Conservation (phyloP, 2,329 filamentous ascomycete genomes). For the Calonectria montana region DNA sequence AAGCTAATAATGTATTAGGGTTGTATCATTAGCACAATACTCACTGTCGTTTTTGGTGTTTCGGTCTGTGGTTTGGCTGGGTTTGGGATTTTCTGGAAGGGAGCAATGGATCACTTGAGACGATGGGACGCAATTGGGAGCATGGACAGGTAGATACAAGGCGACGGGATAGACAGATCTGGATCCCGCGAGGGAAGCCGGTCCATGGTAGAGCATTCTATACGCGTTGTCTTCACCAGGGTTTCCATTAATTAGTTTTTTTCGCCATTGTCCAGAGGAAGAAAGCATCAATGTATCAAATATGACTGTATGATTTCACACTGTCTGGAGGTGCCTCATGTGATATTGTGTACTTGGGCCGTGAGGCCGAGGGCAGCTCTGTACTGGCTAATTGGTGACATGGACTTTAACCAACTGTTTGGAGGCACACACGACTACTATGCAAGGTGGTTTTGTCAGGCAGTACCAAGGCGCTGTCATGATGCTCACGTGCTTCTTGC, state of each 20-base stretch:
- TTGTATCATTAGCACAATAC: constrained; percentile 9
- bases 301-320: constrained; percentile 1
- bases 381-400: not conserved
- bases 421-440: not conserved
- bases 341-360: not conserved
- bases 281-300: constrained; percentile 8
- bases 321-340: no score
- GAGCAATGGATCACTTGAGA: constrained; percentile 13
- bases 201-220: constrained; percentile 20
- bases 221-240: constrained; percentile 14
- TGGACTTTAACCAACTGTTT: no score
- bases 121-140: constrained; percentile 4
- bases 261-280: not conserved
- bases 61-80: constrained; percentile 7
- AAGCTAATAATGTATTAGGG: not conserved
- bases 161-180: constrained; percentile 17
- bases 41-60: constrained; percentile 13
- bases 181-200: constrained; percentile 23
- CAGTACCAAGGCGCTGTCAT: no score
- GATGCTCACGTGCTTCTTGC: not conserved
- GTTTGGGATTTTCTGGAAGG: constrained; percentile 9
- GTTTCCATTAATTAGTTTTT: constrained; percentile 1
- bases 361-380: not conserved
- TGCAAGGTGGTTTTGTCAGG: not conserved
- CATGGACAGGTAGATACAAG: constrained; percentile 24